Evolutionary conservation across 495 filamentous ascomycete genomes (phyloP).

Genomic region (Podospora didyma): DNA sequence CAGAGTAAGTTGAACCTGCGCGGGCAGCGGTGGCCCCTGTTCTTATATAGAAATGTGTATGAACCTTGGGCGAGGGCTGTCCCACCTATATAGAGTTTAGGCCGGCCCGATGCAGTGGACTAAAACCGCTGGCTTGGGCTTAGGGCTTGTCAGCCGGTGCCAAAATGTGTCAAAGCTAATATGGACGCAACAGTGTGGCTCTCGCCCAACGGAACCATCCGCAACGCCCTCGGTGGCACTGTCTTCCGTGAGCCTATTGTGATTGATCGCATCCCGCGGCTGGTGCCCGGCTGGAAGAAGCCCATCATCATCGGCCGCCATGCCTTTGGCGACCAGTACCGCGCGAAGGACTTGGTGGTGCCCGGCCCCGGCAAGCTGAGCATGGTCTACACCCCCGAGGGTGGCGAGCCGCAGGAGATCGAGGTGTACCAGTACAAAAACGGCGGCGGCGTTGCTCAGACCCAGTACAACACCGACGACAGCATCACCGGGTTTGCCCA

Average conservation of each 20-base stretch:
- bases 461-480: slow-evolving; percentile 97
- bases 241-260: slow-evolving; percentile 98
- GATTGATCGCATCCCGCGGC: slow-evolving; percentile 83
- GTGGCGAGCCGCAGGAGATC: slow-evolving; percentile 78
- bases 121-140: too few species aligned
- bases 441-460: slow-evolving; percentile 82
- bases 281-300: slow-evolving; percentile 96
- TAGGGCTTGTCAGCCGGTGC: not conserved
- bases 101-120: not conserved
- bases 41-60: too few species aligned
- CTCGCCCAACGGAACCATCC: slow-evolving; percentile 95
- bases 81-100: too few species aligned
- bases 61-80: too few species aligned
- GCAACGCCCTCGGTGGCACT: slow-evolving; percentile 90
- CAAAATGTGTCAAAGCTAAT: slow-evolving; percentile 9
- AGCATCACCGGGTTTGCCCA: slow-evolving; percentile 93
- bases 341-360: slow-evolving; percentile 83
- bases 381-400: slow-evolving; percentile 86
- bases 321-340: slow-evolving; percentile 98
- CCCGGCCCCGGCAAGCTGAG: slow-evolving; percentile 78
- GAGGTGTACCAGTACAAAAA: slow-evolving; percentile 85
- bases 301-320: slow-evolving; percentile 98
- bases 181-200: slow-evolving; percentile 68
- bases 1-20: slow-evolving; percentile 58
- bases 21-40: not conserved